Conservation (phyloP, 2,329 filamentous ascomycete species). For the Tolypocladium endophyticum region DNA sequence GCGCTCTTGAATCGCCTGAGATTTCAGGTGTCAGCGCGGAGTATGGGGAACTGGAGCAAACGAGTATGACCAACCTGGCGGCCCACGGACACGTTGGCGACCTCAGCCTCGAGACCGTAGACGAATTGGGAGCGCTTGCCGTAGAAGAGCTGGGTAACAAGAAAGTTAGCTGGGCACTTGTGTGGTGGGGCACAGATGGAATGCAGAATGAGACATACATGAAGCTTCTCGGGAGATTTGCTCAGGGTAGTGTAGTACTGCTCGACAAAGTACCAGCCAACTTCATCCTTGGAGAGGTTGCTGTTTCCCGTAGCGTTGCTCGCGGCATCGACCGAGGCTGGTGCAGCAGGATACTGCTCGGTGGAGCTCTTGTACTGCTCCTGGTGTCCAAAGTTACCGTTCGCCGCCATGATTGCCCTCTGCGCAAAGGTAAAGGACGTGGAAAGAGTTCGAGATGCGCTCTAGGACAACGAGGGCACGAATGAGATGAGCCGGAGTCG, state of each 20-base stretch:
- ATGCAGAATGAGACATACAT: constrained; percentile 36
- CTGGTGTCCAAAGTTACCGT: constrained; percentile 40
- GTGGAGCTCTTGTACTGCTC: constrained; percentile 27
- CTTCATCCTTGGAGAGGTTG: constrained; percentile 73
- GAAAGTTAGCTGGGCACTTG: not conserved
- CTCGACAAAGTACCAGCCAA: constrained; percentile 99
- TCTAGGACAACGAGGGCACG: not conserved
- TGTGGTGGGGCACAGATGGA: not conserved
- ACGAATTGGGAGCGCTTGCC: constrained; percentile 93
- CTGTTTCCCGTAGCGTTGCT: constrained; percentile 24
- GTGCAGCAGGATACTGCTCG: constrained; percentile 27
- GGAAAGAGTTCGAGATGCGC: not conserved
- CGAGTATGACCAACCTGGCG: constrained; percentile 51
- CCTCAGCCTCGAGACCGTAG: constrained; percentile 81
- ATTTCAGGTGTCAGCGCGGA: constrained; percentile 5
- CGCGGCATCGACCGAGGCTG: constrained; percentile 22
- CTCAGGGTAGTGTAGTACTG: constrained; percentile 98
- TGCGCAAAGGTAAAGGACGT: not conserved
- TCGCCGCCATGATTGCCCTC: constrained; percentile 39
- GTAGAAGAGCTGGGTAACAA: constrained; percentile 64
- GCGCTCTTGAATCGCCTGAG: constrained; percentile 80
- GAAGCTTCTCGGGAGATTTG: constrained; percentile 87
- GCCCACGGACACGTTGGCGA: constrained; percentile 76
- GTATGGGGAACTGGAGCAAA: not conserved
- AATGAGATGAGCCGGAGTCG: not conserved